Evolutionary conservation across 495 filamentous ascomycete genomes (phyloP).

Genomic region (Tuber brumale): DNA sequence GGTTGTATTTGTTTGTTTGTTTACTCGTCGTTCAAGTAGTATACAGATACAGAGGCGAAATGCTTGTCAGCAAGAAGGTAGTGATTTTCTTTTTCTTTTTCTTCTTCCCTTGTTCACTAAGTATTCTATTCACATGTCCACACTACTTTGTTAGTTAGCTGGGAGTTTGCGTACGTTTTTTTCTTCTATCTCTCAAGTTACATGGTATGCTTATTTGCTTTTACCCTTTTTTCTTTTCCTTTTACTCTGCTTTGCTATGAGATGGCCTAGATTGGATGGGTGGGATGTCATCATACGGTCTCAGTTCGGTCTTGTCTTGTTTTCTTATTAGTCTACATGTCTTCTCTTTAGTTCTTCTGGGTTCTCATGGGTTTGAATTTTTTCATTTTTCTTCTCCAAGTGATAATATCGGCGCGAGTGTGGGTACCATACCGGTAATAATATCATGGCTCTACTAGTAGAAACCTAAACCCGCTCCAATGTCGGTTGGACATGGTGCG

Average conservation of each 20-base stretch:
- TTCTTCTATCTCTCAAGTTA: neutral
- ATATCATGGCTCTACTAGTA: neutral
- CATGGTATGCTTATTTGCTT: neutral
- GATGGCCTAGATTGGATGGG: neutral
- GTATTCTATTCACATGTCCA: neutral
- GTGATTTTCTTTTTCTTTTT: neutral
- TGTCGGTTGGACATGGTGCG: neutral
- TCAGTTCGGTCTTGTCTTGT: neutral
- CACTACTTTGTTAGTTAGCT: neutral
- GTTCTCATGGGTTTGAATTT: neutral
- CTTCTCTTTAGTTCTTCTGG: neutral
- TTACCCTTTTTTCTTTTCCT: neutral
- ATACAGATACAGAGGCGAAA: neutral
- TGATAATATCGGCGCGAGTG: constrained; percentile 3
- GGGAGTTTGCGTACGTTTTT: neutral
- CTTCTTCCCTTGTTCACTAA: neutral
- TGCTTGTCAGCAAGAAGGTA: neutral
- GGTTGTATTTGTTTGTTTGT: neutral
- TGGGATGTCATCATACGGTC: neutral
- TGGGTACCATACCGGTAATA: neutral
- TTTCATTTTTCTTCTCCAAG: neutral
- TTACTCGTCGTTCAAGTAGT: neutral
- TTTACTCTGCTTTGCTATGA: neutral
- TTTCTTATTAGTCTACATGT: constrained; percentile 1
- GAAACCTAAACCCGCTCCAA: neutral